These are phyloP conservation scores for Mycena chlorophos DNA, from an alignment of 768 basidiomycete genomes.

Conservation along the genomic window DNA sequence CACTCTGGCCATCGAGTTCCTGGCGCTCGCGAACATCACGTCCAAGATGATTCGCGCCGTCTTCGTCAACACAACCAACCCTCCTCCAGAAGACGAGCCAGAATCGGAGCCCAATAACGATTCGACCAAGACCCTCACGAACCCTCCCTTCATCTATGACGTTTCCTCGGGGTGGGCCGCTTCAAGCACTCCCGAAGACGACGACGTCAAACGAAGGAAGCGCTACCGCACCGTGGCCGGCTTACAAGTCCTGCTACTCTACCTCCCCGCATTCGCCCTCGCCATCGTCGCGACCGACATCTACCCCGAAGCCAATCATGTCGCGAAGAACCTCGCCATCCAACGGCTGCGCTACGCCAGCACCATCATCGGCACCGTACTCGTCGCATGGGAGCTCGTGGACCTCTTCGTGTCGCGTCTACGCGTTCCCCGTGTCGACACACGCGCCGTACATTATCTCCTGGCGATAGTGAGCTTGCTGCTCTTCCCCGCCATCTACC, in stretches of 20 bases:
- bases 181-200: neutral
- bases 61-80: conserved; percentile 1
- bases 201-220: conserved; percentile 22
- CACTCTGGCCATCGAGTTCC: neutral
- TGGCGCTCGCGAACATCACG: neutral
- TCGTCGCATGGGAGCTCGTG: conserved; percentile 22
- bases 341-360: conserved; percentile 33
- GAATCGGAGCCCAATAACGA: neutral
- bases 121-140: neutral
- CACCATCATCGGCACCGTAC: conserved; percentile 25
- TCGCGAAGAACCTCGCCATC: conserved; percentile 17
- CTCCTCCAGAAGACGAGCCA: conserved; percentile 8
- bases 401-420: conserved; percentile 25
- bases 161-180: neutral
- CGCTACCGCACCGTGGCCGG: conserved; percentile 32
- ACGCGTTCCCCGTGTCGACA: conserved; percentile 25
- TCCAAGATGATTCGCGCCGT: neutral
- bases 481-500: conserved; percentile 33
- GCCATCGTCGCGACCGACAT: conserved; percentile 29
- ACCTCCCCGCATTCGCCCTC: conserved; percentile 24
- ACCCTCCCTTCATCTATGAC: neutral
- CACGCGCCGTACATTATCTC: conserved; percentile 21
- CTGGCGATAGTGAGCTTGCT: conserved; percentile 24
- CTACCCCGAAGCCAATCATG: conserved; percentile 18
- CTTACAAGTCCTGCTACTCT: conserved; percentile 20